Evolutionary conservation across 306 rosid species (phyloP).

Genomic region (Leucaena leucocephala): DNA sequence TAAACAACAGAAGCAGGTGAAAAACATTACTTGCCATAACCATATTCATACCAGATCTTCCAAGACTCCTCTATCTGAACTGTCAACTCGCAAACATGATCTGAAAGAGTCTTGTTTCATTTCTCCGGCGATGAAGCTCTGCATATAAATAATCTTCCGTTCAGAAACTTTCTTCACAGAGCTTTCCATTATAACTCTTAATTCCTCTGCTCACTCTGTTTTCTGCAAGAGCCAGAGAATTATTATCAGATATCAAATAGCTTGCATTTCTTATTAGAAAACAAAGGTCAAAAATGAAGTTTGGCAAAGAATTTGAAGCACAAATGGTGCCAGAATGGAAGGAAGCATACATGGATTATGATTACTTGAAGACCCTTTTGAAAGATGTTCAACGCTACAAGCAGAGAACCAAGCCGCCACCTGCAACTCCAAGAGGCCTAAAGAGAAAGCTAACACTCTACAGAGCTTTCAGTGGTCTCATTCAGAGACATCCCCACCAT

Average conservation of each 20-base stretch:
- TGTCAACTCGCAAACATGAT: not conserved
- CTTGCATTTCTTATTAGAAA: not conserved
- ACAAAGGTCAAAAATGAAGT: slow-evolving; percentile 52
- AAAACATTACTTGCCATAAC: too few species aligned
- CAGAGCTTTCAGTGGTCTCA: slow-evolving; percentile 78
- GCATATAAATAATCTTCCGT: not conserved
- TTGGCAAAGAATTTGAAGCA: slow-evolving; percentile 62
- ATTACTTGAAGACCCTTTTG: slow-evolving; percentile 50
- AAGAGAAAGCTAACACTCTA: slow-evolving; percentile 54
- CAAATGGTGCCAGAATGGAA: slow-evolving; percentile 88
- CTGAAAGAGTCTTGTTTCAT: not conserved
- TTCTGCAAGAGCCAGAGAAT: not conserved
- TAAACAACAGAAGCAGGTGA: not conserved
- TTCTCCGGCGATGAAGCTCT: too few species aligned
- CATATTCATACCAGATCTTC: too few species aligned
- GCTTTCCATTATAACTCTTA: not conserved
- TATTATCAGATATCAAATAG: not conserved
- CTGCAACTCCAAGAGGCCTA: slow-evolving; percentile 32
- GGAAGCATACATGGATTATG: slow-evolving; percentile 72
- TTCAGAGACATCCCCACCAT: slow-evolving; percentile 28
- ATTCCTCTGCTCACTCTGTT: not conserved
- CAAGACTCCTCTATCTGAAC: too few species aligned
- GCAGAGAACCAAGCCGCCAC: slow-evolving; percentile 37
- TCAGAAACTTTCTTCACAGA: not conserved
- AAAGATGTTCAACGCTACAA: slow-evolving; percentile 46